Evolutionary conservation across 768 basidiomycete genomes (phyloP).

Genomic region (Boletus bicolor): DNA sequence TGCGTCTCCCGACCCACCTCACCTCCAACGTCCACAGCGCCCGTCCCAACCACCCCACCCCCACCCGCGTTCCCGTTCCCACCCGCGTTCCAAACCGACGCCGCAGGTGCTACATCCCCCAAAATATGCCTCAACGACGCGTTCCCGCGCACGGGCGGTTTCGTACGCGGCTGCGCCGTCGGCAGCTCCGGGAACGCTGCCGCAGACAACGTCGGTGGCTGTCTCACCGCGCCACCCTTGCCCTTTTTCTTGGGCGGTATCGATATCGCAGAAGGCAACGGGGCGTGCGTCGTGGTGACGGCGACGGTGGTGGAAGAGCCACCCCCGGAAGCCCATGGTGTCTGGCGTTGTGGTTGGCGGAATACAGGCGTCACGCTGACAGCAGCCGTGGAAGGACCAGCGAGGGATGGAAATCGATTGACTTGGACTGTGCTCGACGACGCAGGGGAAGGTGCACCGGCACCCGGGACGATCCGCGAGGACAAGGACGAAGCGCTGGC

Average conservation of each 20-base stretch:
- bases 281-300: not conserved
- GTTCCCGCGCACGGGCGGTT: conserved; percentile 56
- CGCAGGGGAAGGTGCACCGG: conserved; percentile 13
- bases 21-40: not conserved
- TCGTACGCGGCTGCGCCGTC: conserved; percentile 38
- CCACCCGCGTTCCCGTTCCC: not conserved
- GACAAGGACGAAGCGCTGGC: conserved; percentile 50
- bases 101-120: conserved; percentile 20
- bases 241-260: conserved; percentile 11
- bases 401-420: conserved; percentile 33
- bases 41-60: not conserved
- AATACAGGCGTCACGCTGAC: conserved; percentile 18
- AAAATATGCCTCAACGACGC: conserved; percentile 65
- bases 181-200: conserved; percentile 73
- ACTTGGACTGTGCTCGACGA: conserved; percentile 28
- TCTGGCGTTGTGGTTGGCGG: conserved; percentile 49
- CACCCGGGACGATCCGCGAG: conserved; percentile 23
- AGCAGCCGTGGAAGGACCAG: not conserved
- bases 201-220: conserved; percentile 46
- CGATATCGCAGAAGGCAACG: not conserved
- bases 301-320: not conserved
- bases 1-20: not conserved
- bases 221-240: not conserved
- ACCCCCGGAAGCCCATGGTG: conserved; percentile 51
- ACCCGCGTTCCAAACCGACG: conserved; percentile 31